Conservation (phyloP, 257 asterid species). For the Coffea canephora region DNA sequence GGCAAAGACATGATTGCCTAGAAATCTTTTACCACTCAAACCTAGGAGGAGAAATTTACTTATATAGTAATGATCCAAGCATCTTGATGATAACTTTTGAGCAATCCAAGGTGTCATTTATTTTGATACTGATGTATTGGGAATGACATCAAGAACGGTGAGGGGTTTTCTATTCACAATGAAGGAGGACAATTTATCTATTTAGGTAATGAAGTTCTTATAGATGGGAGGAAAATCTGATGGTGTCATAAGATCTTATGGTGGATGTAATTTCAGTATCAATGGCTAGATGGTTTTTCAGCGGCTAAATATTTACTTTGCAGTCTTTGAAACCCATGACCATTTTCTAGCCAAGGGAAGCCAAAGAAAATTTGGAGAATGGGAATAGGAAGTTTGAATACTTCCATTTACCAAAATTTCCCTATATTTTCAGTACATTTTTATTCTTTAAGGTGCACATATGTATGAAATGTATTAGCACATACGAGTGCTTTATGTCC, state of each 20-base stretch:
- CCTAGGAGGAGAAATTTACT: neutral
- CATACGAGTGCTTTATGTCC: no score
- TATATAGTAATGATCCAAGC: neutral
- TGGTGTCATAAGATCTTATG: neutral
- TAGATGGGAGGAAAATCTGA: neutral
- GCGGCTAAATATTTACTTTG: neutral
- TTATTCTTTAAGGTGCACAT: no score
- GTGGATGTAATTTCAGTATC: neutral
- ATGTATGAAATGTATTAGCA: no score
- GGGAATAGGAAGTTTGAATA: no score
- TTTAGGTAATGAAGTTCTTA: neutral
- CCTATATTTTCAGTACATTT: no score
- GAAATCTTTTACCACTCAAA: neutral
- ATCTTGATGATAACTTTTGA: neutral
- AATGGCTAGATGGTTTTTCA: neutral
- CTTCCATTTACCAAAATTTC: no score
- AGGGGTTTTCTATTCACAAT: neutral
- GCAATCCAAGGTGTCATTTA: neutral
- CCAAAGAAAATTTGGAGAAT: no score
- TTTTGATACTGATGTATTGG: neutral
- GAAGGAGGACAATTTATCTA: neutral
- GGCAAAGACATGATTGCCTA: neutral
- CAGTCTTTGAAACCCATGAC: neutral
- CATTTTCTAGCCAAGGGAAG: neutral
- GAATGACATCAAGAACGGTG: neutral